Evolutionary conservation across 192 early-diverging fungal genomes (phyloP), one percentile per base, ranked within the genome.

Genomic region (Thoreauomyces humboldtii): DNA sequence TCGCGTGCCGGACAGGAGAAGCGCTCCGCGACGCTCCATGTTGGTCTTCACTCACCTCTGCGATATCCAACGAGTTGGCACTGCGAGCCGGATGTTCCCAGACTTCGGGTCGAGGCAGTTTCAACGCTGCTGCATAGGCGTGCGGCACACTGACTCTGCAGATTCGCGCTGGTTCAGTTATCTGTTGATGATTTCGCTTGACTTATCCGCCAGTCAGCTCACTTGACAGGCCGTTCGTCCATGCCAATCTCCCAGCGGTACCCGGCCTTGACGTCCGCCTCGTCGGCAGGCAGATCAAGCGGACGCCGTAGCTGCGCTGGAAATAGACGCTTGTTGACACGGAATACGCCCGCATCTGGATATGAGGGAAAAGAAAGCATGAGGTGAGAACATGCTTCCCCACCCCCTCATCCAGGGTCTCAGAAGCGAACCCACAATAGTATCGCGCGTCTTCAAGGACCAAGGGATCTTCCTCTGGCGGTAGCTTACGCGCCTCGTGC

Each of bases 171-270:
- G 38, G 38, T 41, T n/a, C n/a, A n/a, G 38, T 12, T 12, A n/a
- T n/a, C 12, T 6, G 12, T 17, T 46, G 3, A 46, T 3, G 44
- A 46, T 12, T 24, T 17, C 2, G 44, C 44, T 17, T 24, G 14
- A 3, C 14, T 2, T 22, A 46, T 46, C 5, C 25, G 44, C 44
- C 5, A 12, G 2, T 7, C 44, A 12, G 27, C 50, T 4, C 29
- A 52, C 50, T 52, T 52, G 15, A 52, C 50, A 15, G 50, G 50
- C 29, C 50, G 6, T 29, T 52, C 50, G 29, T 52, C 50, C 27
- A 52, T 31, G 25, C 50, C 50, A 28, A 52, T 6, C 15, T 52
- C 50, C 50, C 50, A 52, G 21, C 50, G 21, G 50, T 29, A 27
- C 19, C 50, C 50, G 3, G 7, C 27, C 15, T 29, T 22, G 19